Base-by-base conservation (phyloP, 2,329 filamentous ascomycete species). In the Zasmidium cellare region DNA sequence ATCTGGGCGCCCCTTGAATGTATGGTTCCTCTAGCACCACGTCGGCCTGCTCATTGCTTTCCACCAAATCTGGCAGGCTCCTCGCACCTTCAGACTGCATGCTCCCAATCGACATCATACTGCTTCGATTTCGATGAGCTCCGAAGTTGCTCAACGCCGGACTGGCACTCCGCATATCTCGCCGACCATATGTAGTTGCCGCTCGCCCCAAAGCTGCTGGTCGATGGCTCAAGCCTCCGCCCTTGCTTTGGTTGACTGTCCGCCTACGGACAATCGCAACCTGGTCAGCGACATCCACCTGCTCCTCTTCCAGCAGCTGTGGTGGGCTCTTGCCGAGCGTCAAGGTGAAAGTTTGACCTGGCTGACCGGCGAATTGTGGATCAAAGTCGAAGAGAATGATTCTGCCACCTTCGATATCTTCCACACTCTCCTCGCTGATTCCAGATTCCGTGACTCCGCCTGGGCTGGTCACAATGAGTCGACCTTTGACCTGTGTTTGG, bases 381-480 rank as follows among this genome's bases (percentile, higher is more conserved):
- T 65, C 63, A 50, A 65, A 65, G 53, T 64, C 63, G 51, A 72
- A 70, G 11, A 74, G 54, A 6, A 74, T 74, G 58, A 74, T 72
- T 22, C 72, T 65, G 18, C 72, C 72, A 49, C 71, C 71, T 59
- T 74, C 72, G 19, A 73, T 59, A 48, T 73, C 71, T 41, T 72
- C 67, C 1, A 73, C 69, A 59, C 62, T 64, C 48, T 71, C 67
- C 35, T 72, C 72, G 11, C 65, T 62, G n/a, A 63, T 55, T 44
- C 59, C 61, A 28, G 55, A 49, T 24, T 73, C 70, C 1, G 65
- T 61, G 1, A 73, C 65, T 28, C 71, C 71, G 12, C 72, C 72
- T 25, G 72, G 72, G 60, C 72, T 74, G 11, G 70, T 70, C 3
- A 73, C 72, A 9, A 74, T 66, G 50, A 74, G 58, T 5, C 72